Base-by-base conservation (phyloP, 75 land plant species). In the Larix kaempferi region DNA sequence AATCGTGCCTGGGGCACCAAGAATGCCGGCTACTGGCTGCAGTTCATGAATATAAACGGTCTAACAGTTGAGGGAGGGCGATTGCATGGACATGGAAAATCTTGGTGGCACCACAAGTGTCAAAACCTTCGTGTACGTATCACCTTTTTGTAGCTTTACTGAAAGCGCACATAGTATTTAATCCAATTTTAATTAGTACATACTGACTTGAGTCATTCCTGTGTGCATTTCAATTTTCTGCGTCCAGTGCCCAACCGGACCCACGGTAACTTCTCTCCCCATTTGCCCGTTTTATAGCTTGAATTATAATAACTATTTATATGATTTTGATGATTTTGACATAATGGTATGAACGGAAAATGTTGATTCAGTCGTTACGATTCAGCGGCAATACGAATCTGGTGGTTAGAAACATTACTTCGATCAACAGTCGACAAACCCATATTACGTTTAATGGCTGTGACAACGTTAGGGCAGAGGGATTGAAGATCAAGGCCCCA, bases 71-170 rank as follows among this genome's bases (percentile, higher is more conserved):
- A 74, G 56, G 88, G 88, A 15, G 83, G 82, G 1, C 74, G 78
- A 3, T 76, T 94, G 37, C 86, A 94, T 67, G 98, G 90, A 57
- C 82, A 77, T 22, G 98, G 95, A 6, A 54, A 82, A n/a, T 78
- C 79, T 33, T 78, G 87, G 75, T 94, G 98, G 98, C 81, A 78
- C 6, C 49, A 44, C 8, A 44, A 0, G 49, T 12, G 83, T 84
- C 52, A 61, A 79, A 59, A 39, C 7, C 0, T 60, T 44, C 8
- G 49, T 44, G 49, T 44, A 44, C 7, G 7, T 44, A 44, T 44
- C 8, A 44, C 6, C 8, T 44, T 44, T 5, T 44, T 44, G 7
- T 44, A 44, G 7, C 49, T 44, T 10, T 7, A 44, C 7, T 44
- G 6, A 44, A 44, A 44, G 49, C n/a, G 6, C 7, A 17, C 61